A percentile compares a stretch with the other conserved stretches of the same genome.
phyloP scores from a whole-genome alignment of 2,329 filamentous ascomycete genomes.

The Sporothrix curviconia region DNA sequence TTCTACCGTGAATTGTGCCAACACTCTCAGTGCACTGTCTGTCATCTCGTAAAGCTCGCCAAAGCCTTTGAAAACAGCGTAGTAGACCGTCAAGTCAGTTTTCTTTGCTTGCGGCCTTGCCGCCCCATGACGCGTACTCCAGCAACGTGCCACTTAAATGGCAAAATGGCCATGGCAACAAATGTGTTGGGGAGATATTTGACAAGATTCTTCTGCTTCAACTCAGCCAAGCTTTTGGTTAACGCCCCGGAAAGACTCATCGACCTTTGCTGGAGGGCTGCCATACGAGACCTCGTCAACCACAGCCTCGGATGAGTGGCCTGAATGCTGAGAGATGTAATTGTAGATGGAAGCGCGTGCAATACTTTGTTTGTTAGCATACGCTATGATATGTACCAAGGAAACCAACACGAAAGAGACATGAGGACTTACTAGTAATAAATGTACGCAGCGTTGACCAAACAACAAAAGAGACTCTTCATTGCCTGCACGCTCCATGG shows the following conservation, averaged over 20 bases:
- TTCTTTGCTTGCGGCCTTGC: neutral
- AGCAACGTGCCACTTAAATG: slow-evolving; percentile 6
- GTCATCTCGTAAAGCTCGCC: slow-evolving; percentile 11
- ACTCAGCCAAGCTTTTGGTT: slow-evolving; percentile 7
- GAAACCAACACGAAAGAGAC: neutral
- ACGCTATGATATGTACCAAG: too few relatives aligned
- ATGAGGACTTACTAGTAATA: too few relatives aligned
- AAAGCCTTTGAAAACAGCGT: slow-evolving; percentile 12
- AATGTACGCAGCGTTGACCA: slow-evolving; percentile 2
- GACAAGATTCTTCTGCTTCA: neutral
- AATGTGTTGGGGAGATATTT: slow-evolving; percentile 5
- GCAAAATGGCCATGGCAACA: neutral
- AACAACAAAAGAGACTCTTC: neutral
- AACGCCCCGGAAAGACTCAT: slow-evolving; percentile 9
- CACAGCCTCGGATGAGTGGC: neutral
- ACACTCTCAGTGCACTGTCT: slow-evolving; percentile 4
- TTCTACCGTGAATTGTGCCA: neutral
- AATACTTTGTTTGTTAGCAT: neutral
- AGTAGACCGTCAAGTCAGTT: neutral
- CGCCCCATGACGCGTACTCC: neutral
- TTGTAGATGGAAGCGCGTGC: slow-evolving; percentile 8
- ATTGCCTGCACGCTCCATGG: neutral
- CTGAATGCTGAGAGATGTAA: neutral
- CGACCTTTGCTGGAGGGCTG: slow-evolving; percentile 5
- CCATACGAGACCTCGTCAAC: neutral